Percentiles rank a stretch among this genome's conserved stretches.
Evolutionary conservation across 768 basidiomycete genomes (phyloP).

Genomic region (Leccinum fibrillosum): DNA sequence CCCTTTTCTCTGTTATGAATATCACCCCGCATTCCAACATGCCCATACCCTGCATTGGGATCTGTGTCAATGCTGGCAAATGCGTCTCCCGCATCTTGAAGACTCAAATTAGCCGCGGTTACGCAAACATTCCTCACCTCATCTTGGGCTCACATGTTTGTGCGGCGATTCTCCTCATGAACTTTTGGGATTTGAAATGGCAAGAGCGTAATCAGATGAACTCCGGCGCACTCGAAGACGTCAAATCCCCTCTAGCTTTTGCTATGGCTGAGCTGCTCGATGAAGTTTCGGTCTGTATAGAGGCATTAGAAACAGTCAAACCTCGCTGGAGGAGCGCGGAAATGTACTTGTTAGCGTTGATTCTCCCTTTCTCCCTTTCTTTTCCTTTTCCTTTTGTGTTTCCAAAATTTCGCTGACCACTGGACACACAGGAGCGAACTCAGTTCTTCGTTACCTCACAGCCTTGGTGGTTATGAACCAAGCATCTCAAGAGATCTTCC

Average conservation of each 20-base stretch:
- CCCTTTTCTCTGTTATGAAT: slow-evolving; percentile 24
- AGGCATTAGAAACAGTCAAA: slow-evolving; percentile 25
- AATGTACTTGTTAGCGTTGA: slow-evolving; percentile 34
- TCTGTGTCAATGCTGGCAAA: slow-evolving; percentile 60
- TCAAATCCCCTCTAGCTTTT: slow-evolving; percentile 28
- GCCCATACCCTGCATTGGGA: slow-evolving; percentile 50
- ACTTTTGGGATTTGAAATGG: slow-evolving; percentile 55
- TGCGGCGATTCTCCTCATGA: slow-evolving; percentile 51
- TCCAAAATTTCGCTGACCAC: slow-evolving; percentile 34
- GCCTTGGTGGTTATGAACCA: slow-evolving; percentile 22
- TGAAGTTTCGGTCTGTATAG: slow-evolving; percentile 25
- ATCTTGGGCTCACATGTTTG: slow-evolving; percentile 48
- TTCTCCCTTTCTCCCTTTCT: background rate
- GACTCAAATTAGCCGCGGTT: slow-evolving; percentile 43
- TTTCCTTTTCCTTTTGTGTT: background rate
- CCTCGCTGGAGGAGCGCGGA: slow-evolving; percentile 33
- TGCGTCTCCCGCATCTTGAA: slow-evolving; percentile 60
- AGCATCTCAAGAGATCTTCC: slow-evolving; percentile 11
- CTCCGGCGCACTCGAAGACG: slow-evolving; percentile 21
- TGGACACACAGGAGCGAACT: slow-evolving; percentile 24
- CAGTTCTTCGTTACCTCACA: slow-evolving; percentile 26
- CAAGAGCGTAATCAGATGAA: slow-evolving; percentile 38
- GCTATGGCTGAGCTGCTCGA: slow-evolving; percentile 32
- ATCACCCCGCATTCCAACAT: slow-evolving; percentile 27
- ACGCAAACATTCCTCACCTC: slow-evolving; percentile 41